Percentiles rank a stretch among this genome's conserved stretches.
Conservation (phyloP, 2,329 filamentous ascomycete species). For the Coniochaeta sp. region DNA sequence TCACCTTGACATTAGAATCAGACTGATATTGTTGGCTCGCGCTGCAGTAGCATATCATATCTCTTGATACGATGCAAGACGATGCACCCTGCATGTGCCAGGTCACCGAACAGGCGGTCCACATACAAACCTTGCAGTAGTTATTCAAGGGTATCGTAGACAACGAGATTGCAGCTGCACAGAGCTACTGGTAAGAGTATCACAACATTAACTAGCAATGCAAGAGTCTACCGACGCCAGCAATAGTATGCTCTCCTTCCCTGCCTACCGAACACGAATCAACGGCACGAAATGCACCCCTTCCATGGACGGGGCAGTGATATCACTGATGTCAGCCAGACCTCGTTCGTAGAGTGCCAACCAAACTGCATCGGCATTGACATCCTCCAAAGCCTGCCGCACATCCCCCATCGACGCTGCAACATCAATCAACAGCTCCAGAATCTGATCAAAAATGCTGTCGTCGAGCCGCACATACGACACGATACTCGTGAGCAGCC, state of each 20-base stretch:
- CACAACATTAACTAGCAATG: not conserved
- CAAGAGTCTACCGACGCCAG: not conserved
- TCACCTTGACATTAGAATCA: not conserved
- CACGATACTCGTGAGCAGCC: constrained; percentile 53
- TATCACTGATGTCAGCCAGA: constrained; percentile 20
- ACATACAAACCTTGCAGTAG: not conserved
- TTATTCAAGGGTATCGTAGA: not conserved
- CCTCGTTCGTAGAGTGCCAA: constrained; percentile 46
- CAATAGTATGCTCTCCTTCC: not conserved
- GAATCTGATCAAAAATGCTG: constrained; percentile 62
- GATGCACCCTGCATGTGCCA: not conserved
- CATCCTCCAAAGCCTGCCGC: constrained; percentile 47
- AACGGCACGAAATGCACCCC: constrained; percentile 28
- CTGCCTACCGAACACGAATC: not conserved
- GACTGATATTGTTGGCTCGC: not conserved
- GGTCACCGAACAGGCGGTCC: not conserved
- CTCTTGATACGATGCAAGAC: not conserved
- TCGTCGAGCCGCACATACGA: constrained; percentile 58
- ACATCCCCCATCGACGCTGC: constrained; percentile 39
- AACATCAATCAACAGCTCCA: constrained; percentile 51
- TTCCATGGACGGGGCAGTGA: constrained; percentile 31
- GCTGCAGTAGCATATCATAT: not conserved
- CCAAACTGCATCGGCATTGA: constrained; percentile 76
- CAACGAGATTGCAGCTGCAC: not conserved
- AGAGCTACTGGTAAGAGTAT: not conserved